Conservation (phyloP, 2,329 filamentous ascomycete genomes). For the Tolypocladium capitatum region DNA sequence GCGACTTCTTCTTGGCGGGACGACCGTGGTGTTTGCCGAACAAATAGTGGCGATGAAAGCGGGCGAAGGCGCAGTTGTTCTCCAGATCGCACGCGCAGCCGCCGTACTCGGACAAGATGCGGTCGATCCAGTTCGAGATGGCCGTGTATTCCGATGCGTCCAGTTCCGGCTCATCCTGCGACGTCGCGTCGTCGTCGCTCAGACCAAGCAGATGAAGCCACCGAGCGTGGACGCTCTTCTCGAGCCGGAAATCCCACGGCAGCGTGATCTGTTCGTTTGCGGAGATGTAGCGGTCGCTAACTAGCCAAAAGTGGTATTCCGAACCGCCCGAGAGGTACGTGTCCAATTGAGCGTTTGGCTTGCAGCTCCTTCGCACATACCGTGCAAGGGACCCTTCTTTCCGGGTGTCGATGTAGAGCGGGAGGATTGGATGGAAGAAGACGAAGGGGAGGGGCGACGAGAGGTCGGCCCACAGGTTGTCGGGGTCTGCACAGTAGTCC, state of each 20-base stretch:
- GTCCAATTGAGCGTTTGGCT: constrained; percentile 76
- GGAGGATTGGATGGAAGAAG: constrained; percentile 77
- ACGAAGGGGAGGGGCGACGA: constrained; percentile 58
- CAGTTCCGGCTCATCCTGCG: constrained; percentile 38
- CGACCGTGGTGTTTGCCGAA: constrained; percentile 29
- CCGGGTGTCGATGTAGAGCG: constrained; percentile 85
- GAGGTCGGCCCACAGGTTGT: constrained; percentile 56
- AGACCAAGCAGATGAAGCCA: constrained; percentile 49
- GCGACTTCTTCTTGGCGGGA: constrained; percentile 34
- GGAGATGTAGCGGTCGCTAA: constrained; percentile 65
- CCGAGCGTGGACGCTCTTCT: constrained; percentile 37
- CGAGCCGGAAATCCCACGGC: constrained; percentile 55
- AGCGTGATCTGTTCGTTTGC: constrained; percentile 50
- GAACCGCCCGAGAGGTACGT: constrained; percentile 67
- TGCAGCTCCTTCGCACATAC: constrained; percentile 85
- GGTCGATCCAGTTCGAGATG: constrained; percentile 52
- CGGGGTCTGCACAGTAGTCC: constrained; percentile 53
- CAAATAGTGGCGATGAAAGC: constrained; percentile 48
- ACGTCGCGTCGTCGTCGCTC: constrained; percentile 41
- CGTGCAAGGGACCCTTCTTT: constrained; percentile 75
- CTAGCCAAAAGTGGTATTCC: constrained; percentile 86
- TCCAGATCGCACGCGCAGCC: constrained; percentile 63
- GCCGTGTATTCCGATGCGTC: constrained; percentile 46
- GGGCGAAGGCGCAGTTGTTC: constrained; percentile 48
- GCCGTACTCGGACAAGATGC: constrained; percentile 63